Base-by-base conservation (phyloP, 1,284 basidiomycete genomes). In the Fomitopsis betulina region DNA sequence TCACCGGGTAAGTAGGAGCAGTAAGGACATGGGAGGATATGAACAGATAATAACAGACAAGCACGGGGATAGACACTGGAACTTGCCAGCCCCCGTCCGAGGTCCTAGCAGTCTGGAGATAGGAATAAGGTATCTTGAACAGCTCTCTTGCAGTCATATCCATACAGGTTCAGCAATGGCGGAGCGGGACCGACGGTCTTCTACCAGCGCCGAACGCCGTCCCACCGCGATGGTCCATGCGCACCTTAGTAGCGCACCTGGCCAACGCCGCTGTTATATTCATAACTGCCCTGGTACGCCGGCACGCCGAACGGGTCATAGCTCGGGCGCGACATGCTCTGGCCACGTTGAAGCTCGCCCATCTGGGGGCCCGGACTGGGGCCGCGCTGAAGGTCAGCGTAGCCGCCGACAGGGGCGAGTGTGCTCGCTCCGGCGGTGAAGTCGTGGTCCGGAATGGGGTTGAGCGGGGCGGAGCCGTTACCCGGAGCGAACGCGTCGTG, bases 331-430 rank as follows among this genome's bases (percentile, higher is more conserved):
- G 61, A 69, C 62, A 73, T 38, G 68, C 74, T 77, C 58, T 72
- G 77, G 27, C 79, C 79, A 54, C 74, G 76, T 49, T 67, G 63
- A n/a, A 81, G 70, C 68, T 89, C 80, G 52, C 82, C 76, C 85
- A 87, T 87, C 64, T 77, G 79, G 9, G 86, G 86, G 62, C 79
- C 77, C 21, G 84, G 83, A 70, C 81, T 84, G 21, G 76, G 73
- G 47, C 83, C 87, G 62, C 90, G 87, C 60, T 86, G 80, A 45
- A 92, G 81, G 68, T 92, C 88, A 47, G 89, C 90, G 67, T 92
- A 92, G 33, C 87, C 89, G 58, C 87, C 89, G 58, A 87, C 81
- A 27, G 87, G 82, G 10, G 84, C 83, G 52, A 85, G 76, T 52
- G 75, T 69, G 17, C 75, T 63, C 39, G 84, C 63, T 21, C 85